These are phyloP conservation scores for Thoreauomyces humboldtii DNA, from an alignment of 192 early-diverging fungal genomes.

Conservation along the genomic window DNA sequence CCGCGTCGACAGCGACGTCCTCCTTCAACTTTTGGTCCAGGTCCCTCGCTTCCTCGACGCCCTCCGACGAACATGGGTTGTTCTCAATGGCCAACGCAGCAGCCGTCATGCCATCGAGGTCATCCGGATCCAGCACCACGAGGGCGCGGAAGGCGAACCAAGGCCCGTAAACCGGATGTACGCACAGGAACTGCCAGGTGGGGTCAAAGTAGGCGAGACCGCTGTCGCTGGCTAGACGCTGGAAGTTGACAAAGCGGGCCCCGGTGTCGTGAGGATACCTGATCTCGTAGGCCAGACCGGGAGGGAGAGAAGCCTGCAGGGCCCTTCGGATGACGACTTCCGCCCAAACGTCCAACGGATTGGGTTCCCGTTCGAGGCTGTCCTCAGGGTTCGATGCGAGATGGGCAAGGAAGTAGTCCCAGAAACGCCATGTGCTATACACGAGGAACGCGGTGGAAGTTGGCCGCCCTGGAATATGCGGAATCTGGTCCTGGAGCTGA, in stretches of 20 bases:
- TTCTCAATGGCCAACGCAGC: neutral
- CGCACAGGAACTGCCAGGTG: slow-evolving; percentile 26
- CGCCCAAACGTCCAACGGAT: slow-evolving; percentile 32
- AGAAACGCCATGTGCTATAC: slow-evolving; percentile 30
- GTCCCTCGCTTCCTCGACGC: neutral
- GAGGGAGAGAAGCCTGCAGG: neutral
- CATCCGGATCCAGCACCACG: slow-evolving; percentile 34
- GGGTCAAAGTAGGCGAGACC: slow-evolving; percentile 29
- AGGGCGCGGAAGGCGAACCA: slow-evolving; percentile 42
- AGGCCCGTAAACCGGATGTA: slow-evolving; percentile 32
- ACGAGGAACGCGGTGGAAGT: slow-evolving; percentile 32
- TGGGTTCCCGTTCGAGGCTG: neutral
- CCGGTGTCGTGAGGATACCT: slow-evolving; percentile 32
- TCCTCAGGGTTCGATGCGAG: neutral
- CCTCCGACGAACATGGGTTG: slow-evolving; percentile 20
- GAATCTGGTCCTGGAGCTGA: too few species aligned
- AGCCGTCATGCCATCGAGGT: too few species aligned
- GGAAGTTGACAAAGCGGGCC: slow-evolving; percentile 37
- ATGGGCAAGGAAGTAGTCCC: slow-evolving; percentile 28
- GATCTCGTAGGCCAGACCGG: neutral
- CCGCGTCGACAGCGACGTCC: slow-evolving; percentile 14
- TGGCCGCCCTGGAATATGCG: too few species aligned
- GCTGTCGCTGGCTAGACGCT: slow-evolving; percentile 24
- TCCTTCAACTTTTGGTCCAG: slow-evolving; percentile 11
- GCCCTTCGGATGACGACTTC: neutral